Base-by-base conservation (phyloP, 1,139 yeast genomes). In the Candida labiduridarum region DNA sequence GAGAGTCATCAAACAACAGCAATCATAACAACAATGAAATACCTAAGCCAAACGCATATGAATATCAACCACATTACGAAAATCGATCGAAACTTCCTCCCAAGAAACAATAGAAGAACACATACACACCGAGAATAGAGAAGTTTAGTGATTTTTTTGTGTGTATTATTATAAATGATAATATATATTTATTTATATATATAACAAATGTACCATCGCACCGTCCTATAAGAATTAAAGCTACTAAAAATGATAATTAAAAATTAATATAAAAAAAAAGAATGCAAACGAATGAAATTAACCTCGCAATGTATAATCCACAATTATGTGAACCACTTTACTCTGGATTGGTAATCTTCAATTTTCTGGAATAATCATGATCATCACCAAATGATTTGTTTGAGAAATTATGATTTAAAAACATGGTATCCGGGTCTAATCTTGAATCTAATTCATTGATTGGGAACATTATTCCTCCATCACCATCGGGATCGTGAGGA, bases 321-420 rank as follows among this genome's bases (percentile, higher is more conserved):
- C 10, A 35, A 8, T 15, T 5, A 41, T 31, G 15, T 14, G 6
- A 18, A n/a, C 16, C 4, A 29, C 5, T n/a, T 22, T 34, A 42
- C 11, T 71, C 80, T 1, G 89, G 89, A 66, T 88, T 88, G n/a
- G 87, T 80, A 33, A 88, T 85, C 49, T 86, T 77, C 51, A 89
- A 71, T 55, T 84, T 78, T 52, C 96, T 73, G 7, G 89, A 82
- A 65, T 88, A 88, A 64, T 88, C 95, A 52, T 77, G 72, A 55
- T 87, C 87, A 64, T 89, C 96, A 38, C 84, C 87, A 50, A 89
- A 69, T n/a, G 89, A 80, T 55, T 82, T 75, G 50, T 78, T 72
- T 18, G 90, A 83, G 51, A 77, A 79, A 59, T 80, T 82, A 52
- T 76, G 77, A 59, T 71, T 83, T 70, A 78, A 68, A 63, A 84